These are phyloP conservation scores for Microcyclospora tardicrescens DNA, from an alignment of 2,329 filamentous ascomycete genomes.

Conservation along the genomic window DNA sequence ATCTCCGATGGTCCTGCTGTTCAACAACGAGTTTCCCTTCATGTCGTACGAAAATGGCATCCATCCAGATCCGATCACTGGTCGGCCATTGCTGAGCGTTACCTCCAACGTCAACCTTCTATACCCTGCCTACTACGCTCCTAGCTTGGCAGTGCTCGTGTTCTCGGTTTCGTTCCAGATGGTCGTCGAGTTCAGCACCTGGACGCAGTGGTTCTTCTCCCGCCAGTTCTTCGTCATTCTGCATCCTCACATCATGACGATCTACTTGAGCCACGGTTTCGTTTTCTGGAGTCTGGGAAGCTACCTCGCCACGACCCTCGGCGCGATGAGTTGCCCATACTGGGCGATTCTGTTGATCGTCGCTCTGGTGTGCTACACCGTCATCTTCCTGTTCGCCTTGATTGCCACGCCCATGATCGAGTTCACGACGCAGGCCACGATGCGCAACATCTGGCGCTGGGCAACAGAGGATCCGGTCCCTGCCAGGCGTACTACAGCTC, in stretches of 20 bases:
- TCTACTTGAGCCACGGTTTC: constrained; percentile 36
- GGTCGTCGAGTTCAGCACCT: constrained; percentile 24
- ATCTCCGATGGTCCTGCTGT: constrained; percentile 26
- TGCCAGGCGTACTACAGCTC: constrained; percentile 11
- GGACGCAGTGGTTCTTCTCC: constrained; percentile 31
- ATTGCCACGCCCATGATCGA: constrained; percentile 12
- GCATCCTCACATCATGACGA: constrained; percentile 38
- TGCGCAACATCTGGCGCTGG: constrained; percentile 16
- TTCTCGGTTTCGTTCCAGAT: constrained; percentile 25
- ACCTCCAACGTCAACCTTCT: constrained; percentile 32
- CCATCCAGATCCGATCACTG: constrained; percentile 30
- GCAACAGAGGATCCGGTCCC: constrained; percentile 14
- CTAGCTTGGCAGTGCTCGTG: constrained; percentile 31
- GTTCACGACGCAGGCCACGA: constrained; percentile 10
- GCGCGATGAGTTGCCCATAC: constrained; percentile 19
- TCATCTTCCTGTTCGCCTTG: constrained; percentile 8
- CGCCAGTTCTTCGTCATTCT: constrained; percentile 27
- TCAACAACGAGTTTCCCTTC: constrained; percentile 27
- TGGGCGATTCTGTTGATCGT: constrained; percentile 24
- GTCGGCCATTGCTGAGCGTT: constrained; percentile 30
- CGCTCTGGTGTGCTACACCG: constrained; percentile 24
- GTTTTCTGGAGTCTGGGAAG: constrained; percentile 33
- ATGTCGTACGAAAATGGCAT: constrained; percentile 29
- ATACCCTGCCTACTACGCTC: constrained; percentile 34
- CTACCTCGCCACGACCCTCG: constrained; percentile 25